Evolutionary conservation across 202 grass and related monocot species (phyloP), one percentile per base, ranked within the genome.

Genomic region (Saccharum hybrid): DNA sequence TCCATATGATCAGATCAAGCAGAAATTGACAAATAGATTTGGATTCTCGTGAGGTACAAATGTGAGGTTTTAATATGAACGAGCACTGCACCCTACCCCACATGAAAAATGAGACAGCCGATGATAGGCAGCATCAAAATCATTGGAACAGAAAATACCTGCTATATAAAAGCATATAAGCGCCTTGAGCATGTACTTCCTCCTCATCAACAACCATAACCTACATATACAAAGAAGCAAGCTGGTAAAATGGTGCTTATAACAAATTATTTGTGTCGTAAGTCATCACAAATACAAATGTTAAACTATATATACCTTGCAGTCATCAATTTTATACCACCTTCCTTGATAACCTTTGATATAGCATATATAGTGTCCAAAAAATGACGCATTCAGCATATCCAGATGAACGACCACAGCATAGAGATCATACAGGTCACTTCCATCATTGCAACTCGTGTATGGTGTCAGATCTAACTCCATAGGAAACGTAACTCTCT

Each of bases 361-460:
- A 74, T 91, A 99, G 80, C 96, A 99, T 90, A 99, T 92, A 86
- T 99, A 99, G 68, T 99, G 96, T 8, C 96, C 96, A 91, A 99
- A 99, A 86, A 92, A 99, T 65, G 96, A 96, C n/a, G 96, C 88
- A 86, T 99, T 99, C 41, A 99, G 82, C 96, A 99, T 94, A 88
- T 99, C 96, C 82, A 99, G 77, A 79, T 99, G 96, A 74, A 99
- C 96, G 69, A 96, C 93, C 15, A 99, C 93, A 88, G 91, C 93
- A 94, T 99, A 99, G 10, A 99, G 88, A 86, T 88, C 76, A 91
- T 96, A 99, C 36, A 91, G 46, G 72, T 99, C 91, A 84, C 67
- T 90, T 83, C 96, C 93, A 89, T 86, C 89, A 56, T 85, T 86
- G 75, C 75, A 81, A 76, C 93, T 99, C 81, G 88, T 92, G 79